Evolutionary conservation across 2,329 filamentous ascomycete genomes (phyloP).

Genomic region (Trichophaea hybrida): DNA sequence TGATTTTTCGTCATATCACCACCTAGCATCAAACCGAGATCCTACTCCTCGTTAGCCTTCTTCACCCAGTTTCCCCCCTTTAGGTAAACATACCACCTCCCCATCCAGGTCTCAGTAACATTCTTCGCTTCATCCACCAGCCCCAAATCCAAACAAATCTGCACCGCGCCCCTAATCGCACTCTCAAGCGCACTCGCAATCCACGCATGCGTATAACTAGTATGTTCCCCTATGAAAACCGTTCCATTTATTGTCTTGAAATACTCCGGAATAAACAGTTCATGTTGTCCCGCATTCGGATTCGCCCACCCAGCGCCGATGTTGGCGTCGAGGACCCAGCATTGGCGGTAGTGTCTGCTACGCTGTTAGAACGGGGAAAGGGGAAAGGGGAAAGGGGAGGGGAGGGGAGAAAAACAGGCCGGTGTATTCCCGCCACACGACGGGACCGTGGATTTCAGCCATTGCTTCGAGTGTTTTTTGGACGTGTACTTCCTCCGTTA

Average conservation of each 20-base stretch:
- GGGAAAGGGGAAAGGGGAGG: conserved; percentile 2
- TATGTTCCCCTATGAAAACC: conserved; percentile 57
- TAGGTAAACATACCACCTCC: conserved; percentile 37
- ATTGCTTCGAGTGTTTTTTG: conserved; percentile 50
- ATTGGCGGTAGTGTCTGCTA: conserved; percentile 42
- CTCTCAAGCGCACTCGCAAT: conserved; percentile 53
- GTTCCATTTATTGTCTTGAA: conserved; percentile 55
- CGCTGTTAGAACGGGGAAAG: not conserved
- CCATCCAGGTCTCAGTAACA: conserved; percentile 54
- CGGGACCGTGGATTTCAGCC: conserved; percentile 49
- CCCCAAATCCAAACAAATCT: conserved; percentile 49
- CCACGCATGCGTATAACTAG: conserved; percentile 58
- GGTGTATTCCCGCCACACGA: conserved; percentile 48
- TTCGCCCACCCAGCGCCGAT: conserved; percentile 48
- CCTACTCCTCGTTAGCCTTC: not conserved
- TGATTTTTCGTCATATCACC: too few relatives aligned
- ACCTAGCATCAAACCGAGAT: not conserved
- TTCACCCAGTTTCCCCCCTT: not conserved
- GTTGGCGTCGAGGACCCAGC: conserved; percentile 50
- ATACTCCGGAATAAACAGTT: conserved; percentile 57
- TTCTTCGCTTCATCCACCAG: conserved; percentile 56
- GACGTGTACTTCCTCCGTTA: conserved; percentile 47
- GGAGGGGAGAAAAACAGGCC: conserved; percentile 36
- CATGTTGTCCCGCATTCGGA: conserved; percentile 50
- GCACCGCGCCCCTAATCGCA: conserved; percentile 49